phyloP scores from a whole-genome alignment of 2,329 filamentous ascomycete species.

The Aotearoamyces nothofagi region DNA sequence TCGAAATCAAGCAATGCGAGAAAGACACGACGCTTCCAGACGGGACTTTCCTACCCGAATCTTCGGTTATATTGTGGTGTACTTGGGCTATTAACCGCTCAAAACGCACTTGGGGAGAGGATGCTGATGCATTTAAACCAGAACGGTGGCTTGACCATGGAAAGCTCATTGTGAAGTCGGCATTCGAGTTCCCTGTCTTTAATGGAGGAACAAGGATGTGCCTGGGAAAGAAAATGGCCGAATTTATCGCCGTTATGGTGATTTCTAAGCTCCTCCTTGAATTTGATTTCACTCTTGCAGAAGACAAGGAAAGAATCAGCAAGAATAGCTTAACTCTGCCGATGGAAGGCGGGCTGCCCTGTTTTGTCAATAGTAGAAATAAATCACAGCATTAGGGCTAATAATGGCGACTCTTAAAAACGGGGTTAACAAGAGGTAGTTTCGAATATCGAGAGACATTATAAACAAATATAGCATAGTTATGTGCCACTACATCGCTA shows the following conservation, averaged over 20 bases:
- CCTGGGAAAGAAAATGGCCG: constrained; percentile 49
- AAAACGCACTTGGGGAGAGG: constrained; percentile 35
- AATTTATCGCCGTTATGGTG: constrained; percentile 39
- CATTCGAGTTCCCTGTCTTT: constrained; percentile 47
- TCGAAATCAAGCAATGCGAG: constrained; percentile 47
- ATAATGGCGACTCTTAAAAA: not conserved
- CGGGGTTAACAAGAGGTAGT: not conserved
- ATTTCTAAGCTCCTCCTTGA: constrained; percentile 30
- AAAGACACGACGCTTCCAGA: constrained; percentile 38
- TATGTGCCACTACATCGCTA: too few species aligned
- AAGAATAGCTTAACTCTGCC: constrained; percentile 47
- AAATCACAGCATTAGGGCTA: too few species aligned
- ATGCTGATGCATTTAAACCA: constrained; percentile 39
- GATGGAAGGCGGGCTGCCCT: constrained; percentile 44
- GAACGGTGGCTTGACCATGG: constrained; percentile 34
- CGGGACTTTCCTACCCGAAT: constrained; percentile 38
- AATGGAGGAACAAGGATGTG: constrained; percentile 47
- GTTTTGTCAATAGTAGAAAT: constrained; percentile 8
- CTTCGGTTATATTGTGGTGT: constrained; percentile 45
- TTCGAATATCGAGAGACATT: too few species aligned
- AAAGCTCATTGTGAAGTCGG: constrained; percentile 27
- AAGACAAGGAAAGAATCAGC: constrained; percentile 32
- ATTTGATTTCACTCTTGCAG: constrained; percentile 34
- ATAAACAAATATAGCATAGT: too few species aligned
- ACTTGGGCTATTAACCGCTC: constrained; percentile 50